A percentile compares a stretch with the other conserved stretches of the same genome.
Evolutionary conservation across 2,329 filamentous ascomycete genomes (phyloP).

Genomic region (Colletotrichum sp.): DNA sequence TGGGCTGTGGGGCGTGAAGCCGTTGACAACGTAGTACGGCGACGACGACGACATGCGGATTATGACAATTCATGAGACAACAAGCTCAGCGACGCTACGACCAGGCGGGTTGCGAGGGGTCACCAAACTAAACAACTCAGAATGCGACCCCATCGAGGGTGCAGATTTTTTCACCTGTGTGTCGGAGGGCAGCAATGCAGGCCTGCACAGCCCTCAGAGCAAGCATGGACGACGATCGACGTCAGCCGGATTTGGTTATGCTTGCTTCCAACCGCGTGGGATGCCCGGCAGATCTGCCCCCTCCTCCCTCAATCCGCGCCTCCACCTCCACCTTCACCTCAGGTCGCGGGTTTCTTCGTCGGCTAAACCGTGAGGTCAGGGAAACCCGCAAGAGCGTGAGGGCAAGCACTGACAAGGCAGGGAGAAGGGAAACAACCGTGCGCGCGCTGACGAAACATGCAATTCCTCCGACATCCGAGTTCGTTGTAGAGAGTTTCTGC

Average conservation of each 20-base stretch:
- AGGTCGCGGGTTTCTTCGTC: background rate
- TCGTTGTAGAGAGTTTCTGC: background rate
- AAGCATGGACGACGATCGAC: slow-evolving; percentile 3
- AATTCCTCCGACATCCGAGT: slow-evolving; percentile 4
- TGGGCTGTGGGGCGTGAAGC: background rate
- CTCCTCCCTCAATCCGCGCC: background rate
- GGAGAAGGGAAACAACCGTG: slow-evolving; percentile 7
- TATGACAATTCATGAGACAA: slow-evolving; percentile 15
- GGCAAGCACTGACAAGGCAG: background rate
- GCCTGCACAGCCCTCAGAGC: slow-evolving; percentile 9
- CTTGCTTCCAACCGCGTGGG: slow-evolving; percentile 7
- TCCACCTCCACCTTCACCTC: background rate
- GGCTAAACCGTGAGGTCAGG: background rate
- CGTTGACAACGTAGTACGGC: background rate
- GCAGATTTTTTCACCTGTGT: slow-evolving; percentile 10
- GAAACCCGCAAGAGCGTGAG: background rate
- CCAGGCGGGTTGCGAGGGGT: background rate
- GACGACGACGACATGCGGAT: background rate
- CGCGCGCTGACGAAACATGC: slow-evolving; percentile 11
- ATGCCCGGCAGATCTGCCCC: slow-evolving; percentile 2
- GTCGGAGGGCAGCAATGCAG: background rate
- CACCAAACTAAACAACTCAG: slow-evolving; percentile 7
- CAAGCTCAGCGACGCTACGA: background rate
- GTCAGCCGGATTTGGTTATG: slow-evolving; percentile 10
- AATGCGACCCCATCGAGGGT: background rate